Base-by-base conservation (phyloP, 2,329 filamentous ascomycete species). In the Dothiorella sarmentorum region DNA sequence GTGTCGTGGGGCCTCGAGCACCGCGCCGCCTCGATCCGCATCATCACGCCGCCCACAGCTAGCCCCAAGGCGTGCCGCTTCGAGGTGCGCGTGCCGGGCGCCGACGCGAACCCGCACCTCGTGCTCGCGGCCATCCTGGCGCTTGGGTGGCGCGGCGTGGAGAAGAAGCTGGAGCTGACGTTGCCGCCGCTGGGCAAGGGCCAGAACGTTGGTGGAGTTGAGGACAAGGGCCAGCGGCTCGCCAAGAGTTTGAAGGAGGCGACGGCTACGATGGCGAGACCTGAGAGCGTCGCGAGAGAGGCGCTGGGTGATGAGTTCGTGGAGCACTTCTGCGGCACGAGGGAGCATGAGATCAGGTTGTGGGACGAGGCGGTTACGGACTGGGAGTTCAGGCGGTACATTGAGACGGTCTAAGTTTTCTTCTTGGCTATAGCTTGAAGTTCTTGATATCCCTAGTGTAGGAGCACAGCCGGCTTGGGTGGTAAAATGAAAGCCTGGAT, bases 331-430 rank as follows among this genome's bases (percentile, higher is more conserved):
- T 90, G 87, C 11, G 94, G 94, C 15, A 96, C 93, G 17, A 83
- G 94, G 63, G 88, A 96, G 72, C 92, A 99, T 74, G 94, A 99
- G 75, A 82, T 94, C 60, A 80, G 89, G 61, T 75, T 96, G 18
- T 99, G 90, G 88, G 92, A 97, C 67, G 93, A 97, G 73, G 92
- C 92, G 2, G 93, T 97, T 5, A 97, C 94, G 18, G 94, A 97
- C 73, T 97, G 93, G 91, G 89, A 92, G 73, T 80, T 91, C 71
- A 84, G 83, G 74, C 81, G 89, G 60, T 91, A 91, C 67, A 89
- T 91, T 62, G 88, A 91, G 73, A 89, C 86, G n/a, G 85, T 89
- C 60, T 87, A 26, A 43, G 33, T 40, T 31, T 17, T 37, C 45
- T 26, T 17, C 10, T 24, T 31, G 10, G 29, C 29, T 31, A 11